Conservation (phyloP, 331 rosid genomes). For the Dryas integrifolia region DNA sequence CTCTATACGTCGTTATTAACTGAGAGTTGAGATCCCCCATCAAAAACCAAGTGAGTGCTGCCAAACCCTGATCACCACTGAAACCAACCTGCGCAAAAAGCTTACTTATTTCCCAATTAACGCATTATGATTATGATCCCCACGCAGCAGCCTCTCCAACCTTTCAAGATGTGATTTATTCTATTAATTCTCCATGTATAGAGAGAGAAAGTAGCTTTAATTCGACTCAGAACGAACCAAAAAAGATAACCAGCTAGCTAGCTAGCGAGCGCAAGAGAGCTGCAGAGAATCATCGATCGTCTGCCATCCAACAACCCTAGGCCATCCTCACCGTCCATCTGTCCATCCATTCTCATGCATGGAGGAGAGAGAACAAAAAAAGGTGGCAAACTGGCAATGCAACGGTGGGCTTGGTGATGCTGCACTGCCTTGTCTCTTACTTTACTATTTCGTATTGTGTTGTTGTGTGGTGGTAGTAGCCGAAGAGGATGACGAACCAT, state of each 20-base stretch:
- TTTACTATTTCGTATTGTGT: slow-evolving; percentile 21
- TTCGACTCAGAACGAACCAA: background rate
- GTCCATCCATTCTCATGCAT: slow-evolving; percentile 30
- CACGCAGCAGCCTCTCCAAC: too few relatives aligned
- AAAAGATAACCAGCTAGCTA: background rate
- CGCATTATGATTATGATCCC: background rate
- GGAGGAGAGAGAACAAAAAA: slow-evolving; percentile 25
- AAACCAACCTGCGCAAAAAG: background rate
- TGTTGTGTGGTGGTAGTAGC: slow-evolving; percentile 3
- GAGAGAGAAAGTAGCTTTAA: too few relatives aligned
- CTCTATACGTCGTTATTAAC: background rate
- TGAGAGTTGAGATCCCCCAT: background rate
- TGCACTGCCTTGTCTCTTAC: slow-evolving; percentile 12
- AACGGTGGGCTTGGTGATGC: too few relatives aligned
- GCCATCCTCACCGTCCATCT: slow-evolving; percentile 23
- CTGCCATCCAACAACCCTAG: slow-evolving; percentile 1
- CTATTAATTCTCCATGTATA: too few relatives aligned
- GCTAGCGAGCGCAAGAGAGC: background rate
- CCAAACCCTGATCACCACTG: background rate
- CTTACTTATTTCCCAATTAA: background rate
- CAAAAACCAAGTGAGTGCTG: background rate
- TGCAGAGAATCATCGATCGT: background rate
- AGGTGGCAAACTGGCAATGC: background rate
- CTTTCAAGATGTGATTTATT: too few relatives aligned
- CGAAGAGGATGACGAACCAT: slow-evolving; percentile 41